These are phyloP conservation scores for Conticribra weissflogii DNA, from an alignment of 108 stramenopile genomes.

Conservation along the genomic window DNA sequence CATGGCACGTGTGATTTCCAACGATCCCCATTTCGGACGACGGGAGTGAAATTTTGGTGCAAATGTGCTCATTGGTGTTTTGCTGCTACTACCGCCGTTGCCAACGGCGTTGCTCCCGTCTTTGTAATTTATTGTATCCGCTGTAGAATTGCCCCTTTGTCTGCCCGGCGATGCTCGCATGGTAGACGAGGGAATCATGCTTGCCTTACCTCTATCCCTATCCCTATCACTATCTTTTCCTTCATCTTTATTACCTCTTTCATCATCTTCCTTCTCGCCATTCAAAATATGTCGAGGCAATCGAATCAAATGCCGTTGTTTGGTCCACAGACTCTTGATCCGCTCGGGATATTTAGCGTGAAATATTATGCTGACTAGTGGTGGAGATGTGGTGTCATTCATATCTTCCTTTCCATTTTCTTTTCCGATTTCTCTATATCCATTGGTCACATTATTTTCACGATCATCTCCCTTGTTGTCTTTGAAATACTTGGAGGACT, in stretches of 20 bases:
- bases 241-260: slow-evolving; percentile 1
- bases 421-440: too few species aligned
- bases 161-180: not conserved
- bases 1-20: slow-evolving; percentile 92
- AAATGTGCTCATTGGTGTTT: too few species aligned
- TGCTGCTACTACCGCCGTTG: too few species aligned
- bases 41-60: slow-evolving; percentile 64
- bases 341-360: slow-evolving; percentile 87
- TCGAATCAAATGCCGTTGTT: slow-evolving; percentile 65
- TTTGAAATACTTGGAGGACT: slow-evolving; percentile 19
- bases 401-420: not conserved
- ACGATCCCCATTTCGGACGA: slow-evolving; percentile 87
- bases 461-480: too few species aligned
- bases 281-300: slow-evolving; percentile 29
- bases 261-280: slow-evolving; percentile 46
- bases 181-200: too few species aligned
- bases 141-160: too few species aligned
- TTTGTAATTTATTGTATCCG: too few species aligned
- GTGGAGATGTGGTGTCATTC: slow-evolving; percentile 6
- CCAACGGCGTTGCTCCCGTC: too few species aligned
- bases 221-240: not conserved
- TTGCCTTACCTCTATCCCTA: too few species aligned
- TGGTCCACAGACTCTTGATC: slow-evolving; percentile 70
- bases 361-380: slow-evolving; percentile 66
- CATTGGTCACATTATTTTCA: too few species aligned